These are phyloP conservation scores for Nitzschia sp. DNA, from an alignment of 108 stramenopile species.

Conservation along the genomic window DNA sequence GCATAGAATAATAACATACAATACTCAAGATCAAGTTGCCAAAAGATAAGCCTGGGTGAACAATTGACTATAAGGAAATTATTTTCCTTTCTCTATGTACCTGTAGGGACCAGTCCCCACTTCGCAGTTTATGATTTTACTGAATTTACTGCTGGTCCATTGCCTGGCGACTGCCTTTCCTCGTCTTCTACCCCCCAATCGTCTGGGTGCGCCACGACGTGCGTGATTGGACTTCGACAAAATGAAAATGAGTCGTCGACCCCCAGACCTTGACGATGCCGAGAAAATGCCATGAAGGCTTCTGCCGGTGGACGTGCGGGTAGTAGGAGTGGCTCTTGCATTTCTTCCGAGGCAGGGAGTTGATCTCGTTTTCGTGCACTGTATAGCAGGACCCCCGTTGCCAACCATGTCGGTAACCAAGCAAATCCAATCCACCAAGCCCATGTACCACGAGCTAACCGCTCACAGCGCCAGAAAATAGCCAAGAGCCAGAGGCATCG, in stretches of 20 bases:
- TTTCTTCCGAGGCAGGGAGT: not conserved
- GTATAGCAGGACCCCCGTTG: slow-evolving; percentile 22
- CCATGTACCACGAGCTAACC: slow-evolving; percentile 15
- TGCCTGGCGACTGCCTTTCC: too few relatives aligned
- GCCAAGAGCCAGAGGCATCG: slow-evolving; percentile 20
- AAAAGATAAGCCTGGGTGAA: too few relatives aligned
- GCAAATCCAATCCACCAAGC: slow-evolving; percentile 33
- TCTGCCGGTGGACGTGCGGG: slow-evolving; percentile 29
- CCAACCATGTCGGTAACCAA: slow-evolving; percentile 25
- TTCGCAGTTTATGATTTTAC: too few relatives aligned
- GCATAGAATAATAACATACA: not conserved
- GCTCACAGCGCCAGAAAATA: not conserved
- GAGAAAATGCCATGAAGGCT: slow-evolving; percentile 30
- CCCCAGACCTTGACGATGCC: slow-evolving; percentile 19
- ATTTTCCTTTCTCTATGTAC: too few relatives aligned
- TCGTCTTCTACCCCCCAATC: slow-evolving; percentile 3
- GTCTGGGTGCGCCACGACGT: not conserved
- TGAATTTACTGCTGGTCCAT: too few relatives aligned
- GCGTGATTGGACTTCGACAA: slow-evolving; percentile 19
- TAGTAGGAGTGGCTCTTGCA: slow-evolving; percentile 17
- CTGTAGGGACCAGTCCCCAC: too few relatives aligned
- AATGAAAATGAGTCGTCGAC: slow-evolving; percentile 28
- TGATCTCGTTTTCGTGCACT: slow-evolving; percentile 33
- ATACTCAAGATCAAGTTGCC: not conserved
- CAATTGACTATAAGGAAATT: too few relatives aligned